Percentiles rank a stretch among this genome's conserved stretches.
These are phyloP conservation scores for Malbranchea cinnamomea DNA, from an alignment of 2,329 filamentous ascomycete genomes.

Conservation along the genomic window DNA sequence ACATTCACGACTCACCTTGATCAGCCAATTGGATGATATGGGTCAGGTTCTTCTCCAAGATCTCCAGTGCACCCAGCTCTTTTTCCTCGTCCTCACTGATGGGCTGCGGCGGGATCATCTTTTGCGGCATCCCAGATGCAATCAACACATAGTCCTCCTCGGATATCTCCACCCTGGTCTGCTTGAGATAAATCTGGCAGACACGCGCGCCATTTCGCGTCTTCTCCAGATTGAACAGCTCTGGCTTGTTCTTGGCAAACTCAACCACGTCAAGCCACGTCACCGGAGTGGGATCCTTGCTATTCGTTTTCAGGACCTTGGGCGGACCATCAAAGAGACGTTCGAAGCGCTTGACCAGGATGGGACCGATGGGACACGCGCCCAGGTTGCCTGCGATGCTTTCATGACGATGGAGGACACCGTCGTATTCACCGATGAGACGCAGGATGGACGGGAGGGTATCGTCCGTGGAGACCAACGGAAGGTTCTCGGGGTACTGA, in stretches of 20 bases:
- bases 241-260: conserved; percentile 65
- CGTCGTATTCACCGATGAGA: conserved; percentile 68
- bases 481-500: conserved; percentile 46
- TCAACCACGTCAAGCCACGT: conserved; percentile 78
- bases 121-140: conserved; percentile 65
- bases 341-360: conserved; percentile 74
- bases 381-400: conserved; percentile 75
- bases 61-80: conserved; percentile 69
- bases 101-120: conserved; percentile 65
- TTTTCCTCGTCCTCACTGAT: conserved; percentile 77
- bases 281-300: conserved; percentile 46
- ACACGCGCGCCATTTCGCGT: conserved; percentile 53
- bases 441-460: conserved; percentile 58
- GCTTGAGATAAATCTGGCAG: conserved; percentile 71
- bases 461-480: conserved; percentile 49
- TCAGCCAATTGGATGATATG: conserved; percentile 70
- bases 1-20: conserved; percentile 41
- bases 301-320: conserved; percentile 46
- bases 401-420: conserved; percentile 69
- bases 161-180: conserved; percentile 66
- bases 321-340: conserved; percentile 72
- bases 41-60: conserved; percentile 62
- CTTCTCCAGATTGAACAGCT: conserved; percentile 60
- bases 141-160: conserved; percentile 82
- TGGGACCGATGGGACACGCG: conserved; percentile 66